phyloP scores from a whole-genome alignment of 2,329 filamentous ascomycete genomes.

The Albophoma yamanashiensis region DNA sequence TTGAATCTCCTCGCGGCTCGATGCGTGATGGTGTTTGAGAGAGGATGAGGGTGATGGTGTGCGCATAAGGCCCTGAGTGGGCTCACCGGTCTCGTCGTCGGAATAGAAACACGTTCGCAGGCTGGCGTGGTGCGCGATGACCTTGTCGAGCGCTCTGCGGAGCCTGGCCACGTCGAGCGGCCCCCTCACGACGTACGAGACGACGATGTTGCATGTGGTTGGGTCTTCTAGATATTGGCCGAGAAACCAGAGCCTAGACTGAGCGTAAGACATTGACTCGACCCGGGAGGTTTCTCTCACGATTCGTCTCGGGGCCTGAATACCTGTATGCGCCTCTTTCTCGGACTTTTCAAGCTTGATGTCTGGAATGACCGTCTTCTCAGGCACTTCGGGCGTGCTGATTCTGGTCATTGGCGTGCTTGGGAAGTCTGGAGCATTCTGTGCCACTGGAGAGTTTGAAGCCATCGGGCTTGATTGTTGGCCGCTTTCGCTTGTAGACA shows the following conservation, averaged over 20 bases:
- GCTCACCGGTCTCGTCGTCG: constrained; percentile 3
- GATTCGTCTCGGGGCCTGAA: neutral
- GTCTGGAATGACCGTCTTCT: neutral
- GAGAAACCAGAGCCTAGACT: neutral
- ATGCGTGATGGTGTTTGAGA: constrained; percentile 13
- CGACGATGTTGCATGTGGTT: constrained; percentile 6
- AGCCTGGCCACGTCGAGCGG: constrained; percentile 7
- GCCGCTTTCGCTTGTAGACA: neutral
- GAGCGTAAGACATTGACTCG: neutral
- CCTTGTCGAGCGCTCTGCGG: constrained; percentile 6
- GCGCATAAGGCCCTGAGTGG: neutral
- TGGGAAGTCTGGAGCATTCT: neutral
- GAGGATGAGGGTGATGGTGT: constrained; percentile 1
- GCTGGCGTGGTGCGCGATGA: constrained; percentile 9
- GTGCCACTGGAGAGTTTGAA: neutral
- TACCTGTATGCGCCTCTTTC: neutral
- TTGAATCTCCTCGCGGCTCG: constrained; percentile 13
- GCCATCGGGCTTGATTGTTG: neutral
- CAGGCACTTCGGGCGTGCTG: neutral
- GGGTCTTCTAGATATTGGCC: constrained; percentile 5
- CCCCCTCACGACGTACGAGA: constrained; percentile 5
- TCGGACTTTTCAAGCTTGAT: neutral
- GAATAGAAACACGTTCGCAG: constrained; percentile 11
- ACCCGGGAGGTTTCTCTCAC: neutral
- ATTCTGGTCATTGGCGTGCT: neutral